These are phyloP conservation scores for Pleurotus djamor DNA, from an alignment of 768 basidiomycete genomes.

Conservation along the genomic window DNA sequence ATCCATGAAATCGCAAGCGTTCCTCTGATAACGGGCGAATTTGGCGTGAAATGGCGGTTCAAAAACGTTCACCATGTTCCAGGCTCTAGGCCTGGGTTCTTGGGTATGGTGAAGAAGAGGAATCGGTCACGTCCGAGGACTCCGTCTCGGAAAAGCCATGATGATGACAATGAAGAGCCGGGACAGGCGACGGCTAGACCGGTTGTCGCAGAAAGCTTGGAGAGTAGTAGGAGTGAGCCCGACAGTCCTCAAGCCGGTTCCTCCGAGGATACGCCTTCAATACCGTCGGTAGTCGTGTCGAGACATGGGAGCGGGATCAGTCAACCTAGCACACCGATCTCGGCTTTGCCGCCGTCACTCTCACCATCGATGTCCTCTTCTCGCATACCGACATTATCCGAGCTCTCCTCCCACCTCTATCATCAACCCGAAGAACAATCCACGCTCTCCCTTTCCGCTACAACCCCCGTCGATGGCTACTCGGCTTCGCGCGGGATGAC, in stretches of 20 bases:
- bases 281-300: slow-evolving; percentile 14
- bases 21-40: slow-evolving; percentile 70
- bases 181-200: slow-evolving; percentile 12
- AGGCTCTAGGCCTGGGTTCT: slow-evolving; percentile 35
- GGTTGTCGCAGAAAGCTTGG: slow-evolving; percentile 12
- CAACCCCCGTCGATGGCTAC: slow-evolving; percentile 7
- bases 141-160: slow-evolving; percentile 17
- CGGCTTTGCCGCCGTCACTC: background rate
- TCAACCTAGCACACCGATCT: background rate
- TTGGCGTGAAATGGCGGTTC: slow-evolving; percentile 71
- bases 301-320: background rate
- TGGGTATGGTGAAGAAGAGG: slow-evolving; percentile 22
- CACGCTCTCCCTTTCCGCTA: slow-evolving; percentile 8
- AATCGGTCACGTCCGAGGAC: slow-evolving; percentile 7
- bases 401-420: slow-evolving; percentile 9
- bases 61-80: slow-evolving; percentile 44
- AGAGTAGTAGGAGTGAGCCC: slow-evolving; percentile 10
- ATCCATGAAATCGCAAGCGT: slow-evolving; percentile 72
- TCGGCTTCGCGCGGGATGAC: slow-evolving; percentile 60
- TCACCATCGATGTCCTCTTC: background rate
- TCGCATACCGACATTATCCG: background rate
- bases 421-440: slow-evolving; percentile 10
- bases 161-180: slow-evolving; percentile 11
- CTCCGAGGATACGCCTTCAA: slow-evolving; percentile 5
- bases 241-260: background rate